Evolutionary conservation across 768 basidiomycete genomes (phyloP), one percentile per base, ranked within the genome.

Genomic region (Cystoderma amianthinum): DNA sequence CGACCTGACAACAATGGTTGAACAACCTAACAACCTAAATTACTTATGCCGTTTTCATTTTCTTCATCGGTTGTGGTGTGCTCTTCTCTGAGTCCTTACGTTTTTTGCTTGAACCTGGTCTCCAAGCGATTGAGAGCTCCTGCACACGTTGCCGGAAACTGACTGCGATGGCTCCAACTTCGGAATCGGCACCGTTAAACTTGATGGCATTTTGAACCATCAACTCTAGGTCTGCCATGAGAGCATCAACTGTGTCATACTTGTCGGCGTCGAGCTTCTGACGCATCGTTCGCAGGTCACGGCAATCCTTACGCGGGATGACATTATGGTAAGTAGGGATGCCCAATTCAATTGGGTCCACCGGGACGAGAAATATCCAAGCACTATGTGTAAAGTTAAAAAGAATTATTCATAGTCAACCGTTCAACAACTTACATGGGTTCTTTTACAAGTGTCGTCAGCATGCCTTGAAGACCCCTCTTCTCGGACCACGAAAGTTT

Each of bases 301-400:
- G 80, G 2, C 90, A 89, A 48, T 94, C 80, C 55, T 86, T 89
- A 46, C 70, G 74, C 3, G 85, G 82, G 48, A 98, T 88, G 42
- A 94, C 65, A 23, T 93, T 80, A 58, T 83, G 85, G 56, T 98
- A 98, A 6, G 82, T 79, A 5, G 94, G 95, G 38, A 97, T 89
- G 4, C 76, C 79, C 23, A 94, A 65, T 2, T 71, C 62, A 15
- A 88, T 73, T 2, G 94, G 92, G 60, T 97, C 92, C n/a, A 97
- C 91, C 32, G 88, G 82, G 42, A 84, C 82, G 36, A 77, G 80
- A 64, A 88, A 91, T 13, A 91, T 67, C 63, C 79, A 87, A 2
- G 79, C 83, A 16, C 85, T 88, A 49, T 10, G 52, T 52, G 39
- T 40, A 25, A 44, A 39, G 32, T 46, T 10, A 48, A 37, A 18